A percentile compares a stretch with the other conserved stretches of the same genome.
phyloP scores from a whole-genome alignment of 75 land plant species.

The Selaginella tamariscina region DNA sequence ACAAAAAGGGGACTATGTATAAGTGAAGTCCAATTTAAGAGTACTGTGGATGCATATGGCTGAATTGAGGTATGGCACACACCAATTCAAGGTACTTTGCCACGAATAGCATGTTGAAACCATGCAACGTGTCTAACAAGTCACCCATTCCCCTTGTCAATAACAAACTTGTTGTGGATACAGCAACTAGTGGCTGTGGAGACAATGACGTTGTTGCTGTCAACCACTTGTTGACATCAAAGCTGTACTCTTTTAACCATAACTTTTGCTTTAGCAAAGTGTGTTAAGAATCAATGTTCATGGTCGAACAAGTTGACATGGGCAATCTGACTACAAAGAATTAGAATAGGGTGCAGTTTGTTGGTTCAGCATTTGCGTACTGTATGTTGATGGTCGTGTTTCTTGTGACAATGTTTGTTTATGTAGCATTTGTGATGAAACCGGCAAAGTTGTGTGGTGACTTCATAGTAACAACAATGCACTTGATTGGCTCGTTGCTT shows the following conservation, averaged over 20 bases:
- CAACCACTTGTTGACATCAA: not conserved
- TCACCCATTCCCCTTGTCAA: conserved; percentile 3
- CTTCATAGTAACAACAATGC: no score
- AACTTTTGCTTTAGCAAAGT: not conserved
- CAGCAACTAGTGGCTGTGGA: not conserved
- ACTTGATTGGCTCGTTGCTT: no score
- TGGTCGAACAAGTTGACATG: no score
- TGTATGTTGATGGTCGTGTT: no score
- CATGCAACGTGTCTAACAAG: conserved; percentile 3
- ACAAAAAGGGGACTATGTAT: conserved; percentile 2
- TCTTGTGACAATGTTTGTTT: no score
- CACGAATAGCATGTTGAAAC: conserved; percentile 3
- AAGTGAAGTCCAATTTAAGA: not conserved
- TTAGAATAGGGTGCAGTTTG: no score
- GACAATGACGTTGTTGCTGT: not conserved
- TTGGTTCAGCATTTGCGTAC: no score
- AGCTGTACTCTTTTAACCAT: not conserved
- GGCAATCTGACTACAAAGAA: no score
- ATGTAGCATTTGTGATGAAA: no score
- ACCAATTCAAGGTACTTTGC: conserved; percentile 1
- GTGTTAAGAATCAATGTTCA: no score
- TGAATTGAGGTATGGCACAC: conserved; percentile 3
- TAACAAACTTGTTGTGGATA: conserved; percentile 1
- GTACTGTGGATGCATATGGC: conserved; percentile 1
- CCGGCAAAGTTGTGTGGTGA: no score